Base-by-base conservation (phyloP, 208 protist species). In the Acanthamoeba lenticulata region DNA sequence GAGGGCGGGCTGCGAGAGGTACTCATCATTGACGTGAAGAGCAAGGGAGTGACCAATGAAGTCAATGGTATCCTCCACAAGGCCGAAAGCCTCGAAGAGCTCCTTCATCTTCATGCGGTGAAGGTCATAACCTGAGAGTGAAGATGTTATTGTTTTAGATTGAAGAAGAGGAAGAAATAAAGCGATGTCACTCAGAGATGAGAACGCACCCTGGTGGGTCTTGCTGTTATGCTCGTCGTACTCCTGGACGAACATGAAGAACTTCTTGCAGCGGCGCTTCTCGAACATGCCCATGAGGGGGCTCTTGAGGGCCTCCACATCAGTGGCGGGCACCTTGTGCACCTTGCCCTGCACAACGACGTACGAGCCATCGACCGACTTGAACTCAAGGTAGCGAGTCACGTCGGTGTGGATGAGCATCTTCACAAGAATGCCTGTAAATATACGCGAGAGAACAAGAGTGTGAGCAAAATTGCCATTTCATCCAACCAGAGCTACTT, bases 331-430 rank as follows among this genome's bases (percentile, higher is more conserved):
- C 11, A 99, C 99, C 96, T 99, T 99, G 60, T 99, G 96, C 62
- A 99, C 98, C 93, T 99, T 99, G 29, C 96, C 97, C 47, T 98
- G 77, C 24, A 97, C 97, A 81, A 99, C 98, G 52, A 99, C 99
- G 94, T 99, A 99, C 45, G 97, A 98, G 92, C 99, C 98, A 94
- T 99, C 99, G 49, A 99, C 97, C 24, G 98, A 95, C 97, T 99
- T 99, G 95, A 99, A 99, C 97, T 99, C 99, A 83, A 99, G 98
- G 96, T 99, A 99, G 60, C 98, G 97, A 27, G 99, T 98, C 77
- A 99, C 98, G 32, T 99, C 98, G 24, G 99, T 99, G 77, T 98
- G 95, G 44, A 99, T 97, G 5, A 99, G 97, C 65, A 99, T 99
- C 94, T 99, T 99, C 11, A 99, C 98, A 0, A 99, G 96, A 29